phyloP scores from a whole-genome alignment of 306 rosid species.

The Rubus idaeus region DNA sequence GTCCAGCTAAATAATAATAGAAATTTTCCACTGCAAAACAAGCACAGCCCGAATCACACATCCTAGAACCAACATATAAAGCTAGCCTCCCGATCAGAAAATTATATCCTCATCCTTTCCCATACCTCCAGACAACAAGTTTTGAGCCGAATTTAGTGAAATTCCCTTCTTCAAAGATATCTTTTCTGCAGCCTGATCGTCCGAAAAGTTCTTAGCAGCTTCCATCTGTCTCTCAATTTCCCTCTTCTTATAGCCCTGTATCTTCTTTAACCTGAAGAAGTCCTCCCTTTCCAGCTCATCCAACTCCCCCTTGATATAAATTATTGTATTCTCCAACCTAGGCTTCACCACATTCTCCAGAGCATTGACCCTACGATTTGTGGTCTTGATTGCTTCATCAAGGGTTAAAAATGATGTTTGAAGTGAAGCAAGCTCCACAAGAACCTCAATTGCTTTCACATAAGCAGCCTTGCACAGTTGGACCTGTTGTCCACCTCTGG shows the following conservation, averaged over 20 bases:
- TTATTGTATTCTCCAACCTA: slow-evolving; percentile 78
- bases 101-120: slow-evolving; percentile 79
- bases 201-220: slow-evolving; percentile 44
- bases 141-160: slow-evolving; percentile 54
- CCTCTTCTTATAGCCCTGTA: slow-evolving; percentile 82
- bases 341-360: slow-evolving; percentile 93
- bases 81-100: slow-evolving; percentile 45
- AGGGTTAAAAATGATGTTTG: slow-evolving; percentile 94
- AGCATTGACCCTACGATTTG: slow-evolving; percentile 91
- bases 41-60: slow-evolving; percentile 10
- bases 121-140: slow-evolving; percentile 50
- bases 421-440: slow-evolving; percentile 94
- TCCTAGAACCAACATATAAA: slow-evolving; percentile 24
- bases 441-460: slow-evolving; percentile 87
- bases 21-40: slow-evolving; percentile 13
- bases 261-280: slow-evolving; percentile 94
- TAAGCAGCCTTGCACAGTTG: slow-evolving; percentile 85
- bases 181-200: slow-evolving; percentile 57
- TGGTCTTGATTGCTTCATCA: slow-evolving; percentile 90
- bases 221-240: slow-evolving; percentile 70
- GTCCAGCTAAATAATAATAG: slow-evolving; percentile 3
- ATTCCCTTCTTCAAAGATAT: slow-evolving; percentile 52
- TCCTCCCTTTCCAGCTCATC: slow-evolving; percentile 97
- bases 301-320: slow-evolving; percentile 81
- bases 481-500: slow-evolving; percentile 93